Percentiles rank a stretch among this genome's conserved stretches.
Evolutionary conservation across 768 basidiomycete genomes (phyloP).

Genomic region (Pleurotus giganteus): DNA sequence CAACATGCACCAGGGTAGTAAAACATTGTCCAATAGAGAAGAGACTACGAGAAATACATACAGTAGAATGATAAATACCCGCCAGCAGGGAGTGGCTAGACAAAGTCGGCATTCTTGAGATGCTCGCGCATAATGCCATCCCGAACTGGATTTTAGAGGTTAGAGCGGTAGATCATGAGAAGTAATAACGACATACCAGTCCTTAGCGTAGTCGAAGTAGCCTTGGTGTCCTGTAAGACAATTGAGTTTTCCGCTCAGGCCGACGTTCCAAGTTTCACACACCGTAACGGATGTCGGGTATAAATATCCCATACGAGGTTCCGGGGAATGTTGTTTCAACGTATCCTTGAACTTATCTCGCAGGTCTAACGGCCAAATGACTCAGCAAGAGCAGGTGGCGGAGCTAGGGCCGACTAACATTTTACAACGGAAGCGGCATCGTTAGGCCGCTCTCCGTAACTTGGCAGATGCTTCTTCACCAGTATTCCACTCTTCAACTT

Average conservation of each 20-base stretch:
- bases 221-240: conserved; percentile 48
- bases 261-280: conserved; percentile 16
- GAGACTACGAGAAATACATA: not conserved
- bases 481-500: conserved; percentile 44
- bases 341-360: conserved; percentile 47
- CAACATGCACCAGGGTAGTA: too few relatives aligned
- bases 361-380: conserved; percentile 31
- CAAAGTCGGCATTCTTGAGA: conserved; percentile 45
- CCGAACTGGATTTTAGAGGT: conserved; percentile 40
- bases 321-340: conserved; percentile 48
- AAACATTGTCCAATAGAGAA: not conserved
- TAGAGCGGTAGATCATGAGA: not conserved
- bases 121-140: conserved; percentile 55
- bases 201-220: conserved; percentile 49
- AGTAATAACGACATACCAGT: conserved; percentile 35
- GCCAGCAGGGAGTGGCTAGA: conserved; percentile 19
- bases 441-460: conserved; percentile 63
- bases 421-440: conserved; percentile 49
- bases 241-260: not conserved
- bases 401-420: conserved; percentile 40
- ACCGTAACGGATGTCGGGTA: conserved; percentile 63
- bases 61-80: not conserved
- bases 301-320: conserved; percentile 51
- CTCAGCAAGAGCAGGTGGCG: not conserved
- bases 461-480: conserved; percentile 55